A percentile compares a stretch with the other conserved stretches of the same genome.
phyloP scores from a whole-genome alignment of 805 yeast species.

The Kodamaea laetipori region DNA sequence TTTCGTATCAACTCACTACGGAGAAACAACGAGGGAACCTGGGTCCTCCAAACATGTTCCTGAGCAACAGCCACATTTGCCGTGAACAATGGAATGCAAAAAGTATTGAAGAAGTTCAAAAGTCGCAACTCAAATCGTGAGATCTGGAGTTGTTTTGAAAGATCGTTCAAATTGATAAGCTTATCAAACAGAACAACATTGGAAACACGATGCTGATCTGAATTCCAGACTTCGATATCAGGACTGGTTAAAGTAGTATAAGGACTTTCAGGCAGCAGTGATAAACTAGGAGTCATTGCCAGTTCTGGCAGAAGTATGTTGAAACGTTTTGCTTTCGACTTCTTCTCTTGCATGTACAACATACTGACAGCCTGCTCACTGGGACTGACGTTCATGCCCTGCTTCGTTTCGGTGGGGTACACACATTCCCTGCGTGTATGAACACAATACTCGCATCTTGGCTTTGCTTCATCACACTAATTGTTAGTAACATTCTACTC shows the following conservation, averaged over 20 bases:
- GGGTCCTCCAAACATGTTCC: constrained; percentile 27
- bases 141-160: constrained; percentile 24
- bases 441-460: constrained; percentile 35
- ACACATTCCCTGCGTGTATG: constrained; percentile 29
- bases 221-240: too few species aligned
- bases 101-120: constrained; percentile 29
- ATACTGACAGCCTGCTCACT: too few species aligned
- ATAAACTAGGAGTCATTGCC: too few species aligned
- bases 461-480: constrained; percentile 35
- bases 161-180: constrained; percentile 17
- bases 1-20: constrained; percentile 29
- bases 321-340: too few species aligned
- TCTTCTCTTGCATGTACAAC: too few species aligned
- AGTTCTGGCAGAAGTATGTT: too few species aligned
- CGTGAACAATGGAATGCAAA: constrained; percentile 31
- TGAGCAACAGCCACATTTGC: constrained; percentile 23
- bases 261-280: too few species aligned
- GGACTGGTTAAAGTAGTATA: too few species aligned
- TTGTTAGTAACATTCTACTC: constrained; percentile 17
- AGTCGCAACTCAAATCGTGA: constrained; percentile 28
- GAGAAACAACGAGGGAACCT: constrained; percentile 30
- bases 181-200: neutral
- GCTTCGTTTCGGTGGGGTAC: constrained; percentile 19
- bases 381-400: neutral
- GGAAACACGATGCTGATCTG: too few species aligned